Conservation (phyloP, 352 stramenopile genomes). For the Phytophthora foliorum region DNA sequence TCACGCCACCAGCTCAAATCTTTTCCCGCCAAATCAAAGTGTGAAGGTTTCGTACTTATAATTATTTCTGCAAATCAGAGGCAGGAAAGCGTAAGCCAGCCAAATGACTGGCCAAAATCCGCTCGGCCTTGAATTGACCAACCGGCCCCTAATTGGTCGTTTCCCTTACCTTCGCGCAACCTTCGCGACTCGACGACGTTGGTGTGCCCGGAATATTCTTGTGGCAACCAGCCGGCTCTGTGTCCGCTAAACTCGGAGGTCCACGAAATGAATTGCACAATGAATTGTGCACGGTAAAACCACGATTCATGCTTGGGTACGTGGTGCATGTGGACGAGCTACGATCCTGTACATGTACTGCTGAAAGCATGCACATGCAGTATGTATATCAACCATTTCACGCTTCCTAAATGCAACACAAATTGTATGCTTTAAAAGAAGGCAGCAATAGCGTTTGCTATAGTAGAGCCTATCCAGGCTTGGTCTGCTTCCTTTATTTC, state of each 20-base stretch:
- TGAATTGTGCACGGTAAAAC: slow-evolving; percentile 4
- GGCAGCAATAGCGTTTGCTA: not conserved
- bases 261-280: slow-evolving; percentile 13
- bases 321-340: too few relatives aligned
- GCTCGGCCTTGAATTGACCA: not conserved
- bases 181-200: slow-evolving; percentile 13
- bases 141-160: not conserved
- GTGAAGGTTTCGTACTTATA: not conserved
- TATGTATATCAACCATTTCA: not conserved
- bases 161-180: slow-evolving; percentile 9
- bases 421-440: not conserved
- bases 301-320: too few relatives aligned
- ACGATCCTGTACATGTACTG: too few relatives aligned
- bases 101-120: not conserved
- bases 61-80: not conserved
- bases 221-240: slow-evolving; percentile 11
- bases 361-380: too few relatives aligned
- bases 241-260: not conserved
- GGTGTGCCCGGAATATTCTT: slow-evolving; percentile 17
- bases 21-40: not conserved
- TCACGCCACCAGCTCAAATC: too few relatives aligned
- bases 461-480: not conserved
- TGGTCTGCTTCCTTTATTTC: too few relatives aligned
- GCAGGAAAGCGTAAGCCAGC: not conserved
- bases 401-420: not conserved